Evolutionary conservation across 2,329 filamentous ascomycete species (phyloP).

Genomic region (Tolypocladium inflatum): DNA sequence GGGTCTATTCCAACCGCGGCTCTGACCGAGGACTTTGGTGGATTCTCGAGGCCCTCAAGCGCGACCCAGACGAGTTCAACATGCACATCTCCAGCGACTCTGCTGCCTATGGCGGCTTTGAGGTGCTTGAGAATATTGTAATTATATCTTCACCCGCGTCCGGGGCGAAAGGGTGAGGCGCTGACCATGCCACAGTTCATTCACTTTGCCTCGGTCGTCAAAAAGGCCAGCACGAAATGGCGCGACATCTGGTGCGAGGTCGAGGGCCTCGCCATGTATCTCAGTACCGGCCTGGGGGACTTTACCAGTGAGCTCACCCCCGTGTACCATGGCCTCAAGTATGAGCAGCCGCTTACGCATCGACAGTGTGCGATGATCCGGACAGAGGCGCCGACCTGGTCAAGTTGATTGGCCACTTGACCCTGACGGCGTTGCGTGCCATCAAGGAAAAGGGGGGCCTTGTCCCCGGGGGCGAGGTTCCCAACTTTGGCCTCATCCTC

Average conservation of each 20-base stretch:
- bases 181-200: constrained; percentile 4
- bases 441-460: too few relatives aligned
- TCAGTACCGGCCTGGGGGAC: background rate
- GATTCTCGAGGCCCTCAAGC: constrained; percentile 9
- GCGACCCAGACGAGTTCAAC: constrained; percentile 25
- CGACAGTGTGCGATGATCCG: too few relatives aligned
- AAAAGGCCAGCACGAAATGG: constrained; percentile 5
- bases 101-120: constrained; percentile 26
- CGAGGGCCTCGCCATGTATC: constrained; percentile 10
- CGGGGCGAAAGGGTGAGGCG: too few relatives aligned
- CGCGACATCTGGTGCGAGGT: constrained; percentile 13
- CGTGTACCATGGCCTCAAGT: background rate
- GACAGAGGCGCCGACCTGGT: too few relatives aligned
- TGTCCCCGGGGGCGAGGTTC: too few relatives aligned
- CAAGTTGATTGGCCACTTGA: too few relatives aligned
- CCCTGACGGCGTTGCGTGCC: too few relatives aligned
- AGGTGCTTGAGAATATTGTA: constrained; percentile 30
- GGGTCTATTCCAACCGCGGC: constrained; percentile 9
- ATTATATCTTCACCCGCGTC: constrained; percentile 12
- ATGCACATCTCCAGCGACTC: constrained; percentile 36
- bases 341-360: background rate
- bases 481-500: too few relatives aligned
- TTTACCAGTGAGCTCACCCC: too few relatives aligned
- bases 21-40: constrained; percentile 9
- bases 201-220: constrained; percentile 17